A percentile compares a stretch with the other conserved stretches of the same genome.
Evolutionary conservation across 192 early-diverging fungal genomes (phyloP).

Genomic region (Cladochytrium replicatum): DNA sequence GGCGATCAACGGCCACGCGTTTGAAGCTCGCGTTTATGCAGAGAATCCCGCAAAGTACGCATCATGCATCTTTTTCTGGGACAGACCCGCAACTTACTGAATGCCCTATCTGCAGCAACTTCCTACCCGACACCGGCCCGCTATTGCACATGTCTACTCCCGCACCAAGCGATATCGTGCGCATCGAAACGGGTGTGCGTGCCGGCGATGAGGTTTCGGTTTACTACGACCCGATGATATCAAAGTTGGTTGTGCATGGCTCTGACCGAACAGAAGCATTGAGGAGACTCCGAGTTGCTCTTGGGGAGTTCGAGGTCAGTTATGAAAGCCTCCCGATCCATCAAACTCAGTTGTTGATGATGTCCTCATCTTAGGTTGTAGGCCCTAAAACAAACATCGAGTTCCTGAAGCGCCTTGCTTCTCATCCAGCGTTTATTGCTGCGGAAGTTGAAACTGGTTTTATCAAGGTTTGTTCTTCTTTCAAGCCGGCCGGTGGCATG

Average conservation of each 20-base stretch:
- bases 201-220: conserved; percentile 87
- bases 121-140: conserved; percentile 88
- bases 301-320: conserved; percentile 72
- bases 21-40: conserved; percentile 96
- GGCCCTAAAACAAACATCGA: conserved; percentile 89
- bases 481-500: conserved; percentile 4
- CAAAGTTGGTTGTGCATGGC: conserved; percentile 84
- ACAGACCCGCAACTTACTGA: conserved; percentile 1
- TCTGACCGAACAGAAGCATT: conserved; percentile 74
- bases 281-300: conserved; percentile 63
- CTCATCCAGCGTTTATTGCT: conserved; percentile 71
- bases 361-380: conserved; percentile 41
- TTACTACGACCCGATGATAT: conserved; percentile 93
- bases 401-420: conserved; percentile 70
- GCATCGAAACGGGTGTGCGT: conserved; percentile 87
- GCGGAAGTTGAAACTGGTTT: conserved; percentile 92
- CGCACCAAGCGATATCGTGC: conserved; percentile 45
- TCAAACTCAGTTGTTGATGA: background rate
- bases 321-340: conserved; percentile 4
- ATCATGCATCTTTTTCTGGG: background rate
- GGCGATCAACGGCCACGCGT: conserved; percentile 72
- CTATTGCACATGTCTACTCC: conserved; percentile 71
- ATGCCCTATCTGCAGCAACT: conserved; percentile 44
- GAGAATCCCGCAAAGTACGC: conserved; percentile 76
- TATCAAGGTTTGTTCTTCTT: conserved; percentile 55